phyloP scores from a whole-genome alignment of 2,329 filamentous ascomycete genomes.

The Nannizzia gypsea region DNA sequence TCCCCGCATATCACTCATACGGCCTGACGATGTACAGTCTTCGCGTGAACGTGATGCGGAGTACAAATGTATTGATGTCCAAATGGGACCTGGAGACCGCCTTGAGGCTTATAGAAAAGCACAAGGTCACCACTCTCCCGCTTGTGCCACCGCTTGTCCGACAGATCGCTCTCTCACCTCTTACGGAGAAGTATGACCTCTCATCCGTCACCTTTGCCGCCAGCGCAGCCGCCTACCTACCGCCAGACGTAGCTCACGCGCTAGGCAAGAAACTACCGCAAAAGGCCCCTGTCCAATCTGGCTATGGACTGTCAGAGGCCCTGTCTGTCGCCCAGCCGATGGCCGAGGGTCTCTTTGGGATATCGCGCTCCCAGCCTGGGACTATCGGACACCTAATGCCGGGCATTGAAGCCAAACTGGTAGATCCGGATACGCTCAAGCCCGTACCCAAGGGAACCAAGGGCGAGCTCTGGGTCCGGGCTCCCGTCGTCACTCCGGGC shows the following conservation, averaged over 20 bases:
- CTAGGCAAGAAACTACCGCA: constrained; percentile 10
- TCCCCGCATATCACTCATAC: constrained; percentile 9
- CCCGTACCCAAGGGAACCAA: constrained; percentile 28
- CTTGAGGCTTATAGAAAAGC: constrained; percentile 9
- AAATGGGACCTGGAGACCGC: constrained; percentile 12
- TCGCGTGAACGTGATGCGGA: constrained; percentile 7
- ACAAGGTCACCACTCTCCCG: constrained; percentile 10
- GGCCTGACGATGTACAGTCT: constrained; percentile 11
- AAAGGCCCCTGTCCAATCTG: constrained; percentile 6
- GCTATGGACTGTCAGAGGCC: constrained; percentile 11
- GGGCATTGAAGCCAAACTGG: constrained; percentile 31
- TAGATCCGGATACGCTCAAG: constrained; percentile 27
- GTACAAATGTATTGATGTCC: constrained; percentile 10
- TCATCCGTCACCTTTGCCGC: constrained; percentile 7
- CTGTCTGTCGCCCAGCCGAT: constrained; percentile 9
- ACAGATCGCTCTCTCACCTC: constrained; percentile 10
- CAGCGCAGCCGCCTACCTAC: constrained; percentile 11
- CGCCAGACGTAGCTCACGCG: constrained; percentile 8
- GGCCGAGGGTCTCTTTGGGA: constrained; percentile 11
- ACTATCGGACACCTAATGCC: constrained; percentile 29
- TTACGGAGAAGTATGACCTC: constrained; percentile 11
- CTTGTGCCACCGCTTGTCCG: constrained; percentile 12
- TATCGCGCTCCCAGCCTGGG: constrained; percentile 15
- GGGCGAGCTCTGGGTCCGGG: constrained; percentile 36
- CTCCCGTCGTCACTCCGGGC: constrained; percentile 34